Base-by-base conservation (phyloP, 2,329 filamentous ascomycete genomes). In the Kalmusia sp. region DNA sequence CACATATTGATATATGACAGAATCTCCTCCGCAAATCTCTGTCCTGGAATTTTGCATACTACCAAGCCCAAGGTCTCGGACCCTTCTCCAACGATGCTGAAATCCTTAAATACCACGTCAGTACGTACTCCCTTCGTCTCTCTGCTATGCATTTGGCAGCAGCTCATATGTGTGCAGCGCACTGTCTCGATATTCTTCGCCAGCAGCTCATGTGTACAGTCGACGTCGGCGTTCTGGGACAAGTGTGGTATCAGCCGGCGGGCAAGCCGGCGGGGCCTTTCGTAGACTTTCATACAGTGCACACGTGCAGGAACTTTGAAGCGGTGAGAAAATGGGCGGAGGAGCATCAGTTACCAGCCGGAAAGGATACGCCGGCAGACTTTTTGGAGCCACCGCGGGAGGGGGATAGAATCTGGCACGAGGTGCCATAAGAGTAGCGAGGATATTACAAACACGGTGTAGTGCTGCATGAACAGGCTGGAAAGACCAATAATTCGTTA, bases 141-240 rank as follows among this genome's bases (percentile, higher is more conserved):
- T 11, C 25, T 6, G 12, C 11, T 6, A 12, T 17, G 12, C 24
- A 15, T 30, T 30, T 30, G 9, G 15, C 27, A 12, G 12, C 8
- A 17, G 21, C 17, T 22, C 4, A 14, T 6, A 3, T 0, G 19
- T 8, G 25, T 17, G 37, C 22, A 66, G 65, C 81, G 3, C 85
- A 88, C 54, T 88, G 86, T 49, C 76, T 87, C 17, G 86, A 88
- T 54, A 84, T 82, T 4, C 58, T 87, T 37, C 83, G 85, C 1
- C 85, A 88, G 62, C 82, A 86, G 15, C 75, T 88, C 21, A 87
- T 87, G 83, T 88, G 85, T 67, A 84, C 80, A 22, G 75, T 82
- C 31, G 85, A 88, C 58, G 80, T 83, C 1, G 84, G 79, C 1
- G 79, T 88, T 0, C 74, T 87, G 0, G 84, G 84, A 6, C 84